Base-by-base conservation (phyloP, 495 filamentous ascomycete species). In the Gamarada debralockiae region DNA sequence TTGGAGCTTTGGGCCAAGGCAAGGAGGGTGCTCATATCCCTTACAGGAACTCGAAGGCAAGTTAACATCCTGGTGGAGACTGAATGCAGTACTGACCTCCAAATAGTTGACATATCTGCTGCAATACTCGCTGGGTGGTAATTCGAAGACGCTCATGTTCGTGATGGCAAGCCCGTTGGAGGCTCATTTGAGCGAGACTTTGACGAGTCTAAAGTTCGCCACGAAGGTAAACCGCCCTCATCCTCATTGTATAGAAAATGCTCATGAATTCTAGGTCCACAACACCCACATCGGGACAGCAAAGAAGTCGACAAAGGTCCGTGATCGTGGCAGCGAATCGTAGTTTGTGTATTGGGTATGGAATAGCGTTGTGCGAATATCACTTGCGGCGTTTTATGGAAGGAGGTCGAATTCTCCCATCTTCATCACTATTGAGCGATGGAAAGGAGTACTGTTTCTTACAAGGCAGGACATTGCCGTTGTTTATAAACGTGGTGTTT, bases 101-200 rank as follows among this genome's bases (percentile, higher is more conserved):
- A 40, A 29, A 27, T 52, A 92, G 87, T 79, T 98, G 48, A 98
- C 93, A 9, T 96, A 97, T 55, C 80, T 99, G 23, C 80, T 99
- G 20, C 89, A 97, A 81, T 95, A 91, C 55, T 96, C 90, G 1
- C 79, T 99, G 0, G 91, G 93, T 14, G 95, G 95, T 29, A 96
- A 96, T 64, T 90, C 86, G 50, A 95, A 96, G 71, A 97, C 95
- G 3, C 86, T 99, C 55, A 99, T 97, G 93, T 96, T 99, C 60
- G 90, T 97, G 67, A 97, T 97, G 90, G 86, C 95, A 56, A 92
- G 86, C 65, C 93, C 93, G 24, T 71, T 97, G 46, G 85, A 95
- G 74, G 89, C 86, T 3, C 95, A 97, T 73, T 73, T 97, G 48
- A 83, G 81, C 48, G 95, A 99, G 75, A 97, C 91, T 13, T 79